Evolutionary conservation across 2,329 filamentous ascomycete species (phyloP), one percentile per base, ranked within the genome.

Genomic region (Pyrenophora seminiperda): DNA sequence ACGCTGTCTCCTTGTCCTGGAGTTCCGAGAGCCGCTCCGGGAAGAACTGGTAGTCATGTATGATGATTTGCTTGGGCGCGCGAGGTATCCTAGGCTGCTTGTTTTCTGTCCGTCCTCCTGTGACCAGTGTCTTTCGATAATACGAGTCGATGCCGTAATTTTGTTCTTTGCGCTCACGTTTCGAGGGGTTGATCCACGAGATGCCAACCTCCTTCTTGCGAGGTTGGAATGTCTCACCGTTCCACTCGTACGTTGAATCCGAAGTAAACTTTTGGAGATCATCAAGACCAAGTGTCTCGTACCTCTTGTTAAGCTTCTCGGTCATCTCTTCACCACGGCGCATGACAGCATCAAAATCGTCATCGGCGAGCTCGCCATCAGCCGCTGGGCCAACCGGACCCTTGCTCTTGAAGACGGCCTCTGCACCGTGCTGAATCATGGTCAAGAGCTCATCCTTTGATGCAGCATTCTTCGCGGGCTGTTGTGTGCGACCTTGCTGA

Each of bases 361-460:
- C 90, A 44, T 97, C 91, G 13, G 85, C 83, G n/a, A 92, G 76
- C 11, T 88, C 85, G 15, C 78, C 77, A 11, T 82, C 81, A 4
- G 80, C 79, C 36, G 88, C 76, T 22, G 78, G 70, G 18, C 85
- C 87, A 10, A 83, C 82, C 2, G 83, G 79, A 18, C 86, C 86
- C 68, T 90, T 89, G 36, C 80, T 83, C 60, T 88, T 82, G 76
- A 99, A 97, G 0, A 99, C 89, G 61, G 90, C 91, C 71, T 95
- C 91, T n/a, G 95, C 94, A 54, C 94, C 94, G 67, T 99, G 94
- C 72, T 99, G 94, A 67, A 99, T 99, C 94, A 99, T 99, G 56
- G 85, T 94, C 36, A 99, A 79, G 33, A 99, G 83, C 67, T 99
- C 94, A 56, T 97, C 94, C 76, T 99, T 99, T 55, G 91, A 96